Percentiles rank a stretch among this genome's conserved stretches.
Conservation (phyloP, 495 filamentous ascomycete genomes). For the Xylaria bambusicola region DNA sequence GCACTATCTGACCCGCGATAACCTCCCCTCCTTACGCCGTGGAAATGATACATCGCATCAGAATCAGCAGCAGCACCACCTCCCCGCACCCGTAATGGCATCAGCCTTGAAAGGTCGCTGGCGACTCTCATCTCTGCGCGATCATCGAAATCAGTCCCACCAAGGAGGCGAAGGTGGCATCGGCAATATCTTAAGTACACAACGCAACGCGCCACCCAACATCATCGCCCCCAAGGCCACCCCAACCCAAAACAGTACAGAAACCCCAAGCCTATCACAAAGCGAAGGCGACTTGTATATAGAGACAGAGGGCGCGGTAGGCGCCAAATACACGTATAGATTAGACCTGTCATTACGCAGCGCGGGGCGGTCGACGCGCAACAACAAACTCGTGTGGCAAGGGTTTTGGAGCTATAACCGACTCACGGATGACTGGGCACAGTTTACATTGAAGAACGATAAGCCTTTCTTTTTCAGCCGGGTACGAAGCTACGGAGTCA, state of each 20-base stretch:
- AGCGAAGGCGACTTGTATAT: constrained; percentile 72
- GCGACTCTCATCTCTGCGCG: constrained; percentile 33
- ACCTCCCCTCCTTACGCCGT: constrained; percentile 12
- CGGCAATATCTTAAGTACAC: constrained; percentile 19
- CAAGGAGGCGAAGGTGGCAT: not conserved
- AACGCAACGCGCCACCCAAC: constrained; percentile 28
- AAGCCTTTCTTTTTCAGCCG: constrained; percentile 86
- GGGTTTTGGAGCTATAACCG: constrained; percentile 90
- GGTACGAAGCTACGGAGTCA: constrained; percentile 67
- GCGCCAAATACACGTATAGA: constrained; percentile 74
- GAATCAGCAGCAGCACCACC: constrained; percentile 21
- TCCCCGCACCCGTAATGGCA: constrained; percentile 40
- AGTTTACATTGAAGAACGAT: constrained; percentile 81
- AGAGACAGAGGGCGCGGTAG: constrained; percentile 79
- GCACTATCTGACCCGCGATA: constrained; percentile 60
- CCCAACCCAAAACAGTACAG: not conserved
- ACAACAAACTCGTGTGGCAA: constrained; percentile 86
- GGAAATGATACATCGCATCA: not conserved
- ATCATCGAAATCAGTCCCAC: constrained; percentile 6
- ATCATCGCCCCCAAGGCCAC: not conserved
- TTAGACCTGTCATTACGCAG: constrained; percentile 71
- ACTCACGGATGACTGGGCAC: constrained; percentile 86
- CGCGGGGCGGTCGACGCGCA: constrained; percentile 56
- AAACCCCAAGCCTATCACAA: constrained; percentile 28
- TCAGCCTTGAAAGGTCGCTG: constrained; percentile 41